Percentiles rank a stretch among this genome's conserved stretches.
Evolutionary conservation across 306 rosid species (phyloP).

Genomic region (Casuarina cunninghamiana): DNA sequence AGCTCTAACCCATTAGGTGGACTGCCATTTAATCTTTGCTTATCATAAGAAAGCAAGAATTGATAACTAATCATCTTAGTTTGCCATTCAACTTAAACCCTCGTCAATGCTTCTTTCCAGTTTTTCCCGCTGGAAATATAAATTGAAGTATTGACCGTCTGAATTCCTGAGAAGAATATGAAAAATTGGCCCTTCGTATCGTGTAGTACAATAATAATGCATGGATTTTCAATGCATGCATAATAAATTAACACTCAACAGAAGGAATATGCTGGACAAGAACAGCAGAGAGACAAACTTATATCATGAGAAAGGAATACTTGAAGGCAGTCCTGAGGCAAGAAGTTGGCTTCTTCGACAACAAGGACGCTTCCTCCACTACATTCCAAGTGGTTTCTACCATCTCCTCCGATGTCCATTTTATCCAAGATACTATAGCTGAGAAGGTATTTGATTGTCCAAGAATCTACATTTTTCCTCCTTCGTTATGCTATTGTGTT

Average conservation of each 20-base stretch:
- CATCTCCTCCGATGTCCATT: constrained; percentile 71
- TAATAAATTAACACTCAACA: constrained; percentile 28
- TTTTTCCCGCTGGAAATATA: no score
- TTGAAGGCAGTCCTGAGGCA: constrained; percentile 83
- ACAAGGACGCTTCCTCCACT: constrained; percentile 65
- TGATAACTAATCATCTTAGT: no score
- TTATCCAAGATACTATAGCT: constrained; percentile 73
- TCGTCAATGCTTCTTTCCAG: no score
- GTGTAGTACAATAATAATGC: neutral
- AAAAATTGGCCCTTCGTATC: neutral
- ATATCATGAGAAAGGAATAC: constrained; percentile 73
- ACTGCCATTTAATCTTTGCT: no score
- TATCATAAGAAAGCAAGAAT: no score
- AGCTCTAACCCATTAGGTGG: no score
- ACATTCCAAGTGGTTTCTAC: constrained; percentile 74
- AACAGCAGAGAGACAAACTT: constrained; percentile 87
- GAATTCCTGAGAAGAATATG: no score
- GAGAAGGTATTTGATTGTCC: constrained; percentile 60
- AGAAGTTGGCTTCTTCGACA: constrained; percentile 88
- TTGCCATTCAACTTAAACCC: no score
- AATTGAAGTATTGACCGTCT: no score
- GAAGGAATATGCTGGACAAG: constrained; percentile 88
- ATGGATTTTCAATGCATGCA: neutral
- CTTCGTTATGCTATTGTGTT: constrained; percentile 15
- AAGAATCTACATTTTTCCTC: neutral